phyloP scores from a whole-genome alignment of 2,329 filamentous ascomycete genomes.

The Epichloe festucae region DNA sequence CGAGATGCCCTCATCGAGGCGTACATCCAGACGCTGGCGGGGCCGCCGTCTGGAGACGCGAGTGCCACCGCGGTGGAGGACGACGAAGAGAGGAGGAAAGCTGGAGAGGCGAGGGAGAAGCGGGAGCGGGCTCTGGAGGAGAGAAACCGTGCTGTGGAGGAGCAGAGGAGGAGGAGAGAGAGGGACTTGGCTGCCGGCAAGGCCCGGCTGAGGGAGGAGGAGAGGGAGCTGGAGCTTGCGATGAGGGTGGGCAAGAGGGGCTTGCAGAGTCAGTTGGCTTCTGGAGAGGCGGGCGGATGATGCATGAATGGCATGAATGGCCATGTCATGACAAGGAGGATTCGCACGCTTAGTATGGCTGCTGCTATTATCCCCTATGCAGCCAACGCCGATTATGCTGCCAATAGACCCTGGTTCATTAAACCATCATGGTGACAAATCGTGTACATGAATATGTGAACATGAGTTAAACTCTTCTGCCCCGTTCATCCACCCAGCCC shows the following conservation, averaged over 20 bases:
- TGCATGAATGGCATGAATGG: conserved; percentile 5
- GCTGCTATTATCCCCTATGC: too few species aligned
- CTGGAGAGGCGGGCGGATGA: conserved; percentile 13
- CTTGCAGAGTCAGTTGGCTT: conserved; percentile 44
- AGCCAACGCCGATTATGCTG: too few species aligned
- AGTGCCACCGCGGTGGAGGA: conserved; percentile 27
- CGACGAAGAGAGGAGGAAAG: conserved; percentile 37
- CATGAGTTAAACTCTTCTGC: too few species aligned
- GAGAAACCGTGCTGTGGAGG: conserved; percentile 46
- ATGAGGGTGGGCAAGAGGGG: conserved; percentile 58
- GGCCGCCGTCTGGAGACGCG: conserved; percentile 34
- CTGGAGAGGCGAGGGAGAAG: conserved; percentile 36
- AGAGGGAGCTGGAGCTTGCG: conserved; percentile 53
- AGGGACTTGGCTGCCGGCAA: conserved; percentile 47
- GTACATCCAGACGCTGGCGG: conserved; percentile 50
- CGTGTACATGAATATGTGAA: too few species aligned
- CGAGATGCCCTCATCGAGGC: conserved; percentile 54
- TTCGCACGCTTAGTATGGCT: too few species aligned
- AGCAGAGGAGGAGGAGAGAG: conserved; percentile 48
- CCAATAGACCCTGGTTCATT: too few species aligned
- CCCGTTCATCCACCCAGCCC: too few species aligned
- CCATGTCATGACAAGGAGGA: too few species aligned
- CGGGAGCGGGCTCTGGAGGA: conserved; percentile 57
- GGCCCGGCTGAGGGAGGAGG: conserved; percentile 49
- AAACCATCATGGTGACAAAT: too few species aligned